These are phyloP conservation scores for Picea glauca DNA, from an alignment of 75 land plant species.

Conservation along the genomic window DNA sequence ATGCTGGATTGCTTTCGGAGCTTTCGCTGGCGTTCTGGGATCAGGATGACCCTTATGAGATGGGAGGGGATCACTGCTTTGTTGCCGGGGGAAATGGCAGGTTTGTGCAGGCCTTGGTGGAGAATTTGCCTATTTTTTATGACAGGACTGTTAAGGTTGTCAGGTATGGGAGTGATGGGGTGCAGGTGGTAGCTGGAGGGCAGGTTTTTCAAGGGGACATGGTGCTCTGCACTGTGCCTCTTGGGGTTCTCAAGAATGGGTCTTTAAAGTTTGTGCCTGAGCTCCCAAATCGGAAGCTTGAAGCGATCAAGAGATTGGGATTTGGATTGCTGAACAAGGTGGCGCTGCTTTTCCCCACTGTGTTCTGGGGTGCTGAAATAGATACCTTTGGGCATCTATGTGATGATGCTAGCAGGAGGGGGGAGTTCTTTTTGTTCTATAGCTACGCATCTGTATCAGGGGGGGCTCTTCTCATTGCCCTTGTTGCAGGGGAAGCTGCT, in stretches of 20 bases:
- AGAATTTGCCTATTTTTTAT: slow-evolving; percentile 72
- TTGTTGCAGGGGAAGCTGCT: slow-evolving; percentile 97
- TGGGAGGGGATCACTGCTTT: slow-evolving; percentile 98
- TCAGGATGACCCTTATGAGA: slow-evolving; percentile 95
- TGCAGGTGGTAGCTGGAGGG: slow-evolving; percentile 62
- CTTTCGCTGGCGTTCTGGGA: slow-evolving; percentile 89
- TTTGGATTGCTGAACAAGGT: slow-evolving; percentile 94
- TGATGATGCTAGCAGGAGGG: slow-evolving; percentile 59
- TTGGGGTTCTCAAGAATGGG: slow-evolving; percentile 83
- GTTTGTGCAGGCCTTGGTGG: slow-evolving; percentile 67
- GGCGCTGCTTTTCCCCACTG: slow-evolving; percentile 79
- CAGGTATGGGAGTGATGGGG: slow-evolving; percentile 80
- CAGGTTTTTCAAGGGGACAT: slow-evolving; percentile 84
- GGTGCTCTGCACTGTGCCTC: slow-evolving; percentile 87
- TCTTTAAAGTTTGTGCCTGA: slow-evolving; percentile 69
- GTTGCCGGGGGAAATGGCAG: slow-evolving; percentile 87
- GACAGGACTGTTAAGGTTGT: slow-evolving; percentile 49
- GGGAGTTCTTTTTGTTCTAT: slow-evolving; percentile 93
- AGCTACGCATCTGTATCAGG: slow-evolving; percentile 93
- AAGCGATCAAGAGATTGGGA: slow-evolving; percentile 81
- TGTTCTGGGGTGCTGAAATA: slow-evolving; percentile 80
- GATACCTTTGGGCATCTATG: slow-evolving; percentile 92
- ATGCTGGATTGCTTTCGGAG: slow-evolving; percentile 76
- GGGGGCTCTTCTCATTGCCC: slow-evolving; percentile 85
- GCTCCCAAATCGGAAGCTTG: slow-evolving; percentile 65